Conservation (phyloP, 1,284 basidiomycete species). For the Ustilago curta region DNA sequence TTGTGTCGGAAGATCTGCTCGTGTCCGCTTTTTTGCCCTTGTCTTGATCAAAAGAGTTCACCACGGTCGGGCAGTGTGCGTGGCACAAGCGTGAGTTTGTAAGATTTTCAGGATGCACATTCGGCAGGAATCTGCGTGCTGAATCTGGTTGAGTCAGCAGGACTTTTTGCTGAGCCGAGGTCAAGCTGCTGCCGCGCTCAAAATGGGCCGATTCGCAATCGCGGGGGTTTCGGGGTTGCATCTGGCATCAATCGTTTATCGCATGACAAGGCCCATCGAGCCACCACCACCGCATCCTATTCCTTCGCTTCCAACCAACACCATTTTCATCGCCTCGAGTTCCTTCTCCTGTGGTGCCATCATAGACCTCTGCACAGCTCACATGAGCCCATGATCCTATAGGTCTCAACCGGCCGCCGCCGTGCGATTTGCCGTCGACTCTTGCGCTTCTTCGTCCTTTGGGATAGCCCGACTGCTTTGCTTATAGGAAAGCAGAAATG, state of each 20-base stretch:
- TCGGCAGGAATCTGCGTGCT: neutral
- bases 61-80: no score
- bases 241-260: neutral
- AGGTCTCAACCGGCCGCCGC: constrained; percentile 6
- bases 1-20: no score
- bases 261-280: no score
- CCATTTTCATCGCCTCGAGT: neutral
- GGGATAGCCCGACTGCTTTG: neutral
- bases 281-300: no score
- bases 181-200: neutral
- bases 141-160: constrained; percentile 8
- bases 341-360: neutral
- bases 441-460: neutral
- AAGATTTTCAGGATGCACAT: neutral
- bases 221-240: constrained; percentile 1
- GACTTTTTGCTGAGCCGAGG: neutral
- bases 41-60: no score
- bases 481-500: constrained; percentile 1
- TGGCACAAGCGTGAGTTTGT: neutral
- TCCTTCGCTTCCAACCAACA: neutral
- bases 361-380: constrained; percentile 6
- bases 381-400: constrained; percentile 17
- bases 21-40: no score
- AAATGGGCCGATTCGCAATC: neutral
- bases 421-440: neutral